Conservation (phyloP, 1,284 basidiomycete genomes). For the Cutaneotrichosporon sp. region DNA sequence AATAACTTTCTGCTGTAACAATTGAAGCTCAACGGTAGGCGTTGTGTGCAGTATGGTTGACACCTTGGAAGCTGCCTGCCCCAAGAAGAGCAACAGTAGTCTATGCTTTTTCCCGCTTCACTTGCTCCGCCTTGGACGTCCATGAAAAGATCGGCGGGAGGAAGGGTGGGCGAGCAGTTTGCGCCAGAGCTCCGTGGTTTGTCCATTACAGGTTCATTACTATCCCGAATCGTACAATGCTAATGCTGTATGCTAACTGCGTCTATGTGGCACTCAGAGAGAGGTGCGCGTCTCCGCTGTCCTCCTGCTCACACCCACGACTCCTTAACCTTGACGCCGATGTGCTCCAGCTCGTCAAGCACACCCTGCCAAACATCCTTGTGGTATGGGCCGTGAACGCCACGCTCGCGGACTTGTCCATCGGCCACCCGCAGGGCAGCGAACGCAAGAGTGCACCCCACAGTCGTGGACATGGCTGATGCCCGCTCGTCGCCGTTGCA, state of each 20-base stretch:
- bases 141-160: not conserved
- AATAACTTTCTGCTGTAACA: no score
- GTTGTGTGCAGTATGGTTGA: not conserved
- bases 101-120: no score
- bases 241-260: not conserved
- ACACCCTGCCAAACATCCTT: conserved; percentile 60
- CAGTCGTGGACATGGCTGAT: conserved; percentile 83
- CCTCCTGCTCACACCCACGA: conserved; percentile 40
- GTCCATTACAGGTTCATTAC: not conserved
- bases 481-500: conserved; percentile 62
- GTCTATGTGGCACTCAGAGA: no score
- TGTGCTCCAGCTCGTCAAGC: conserved; percentile 58
- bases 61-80: no score
- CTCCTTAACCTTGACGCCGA: conserved; percentile 67
- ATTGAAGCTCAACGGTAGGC: no score
- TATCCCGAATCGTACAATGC: not conserved
- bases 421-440: conserved; percentile 69
- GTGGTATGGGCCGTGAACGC: conserved; percentile 64
- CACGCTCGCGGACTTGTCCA: conserved; percentile 58
- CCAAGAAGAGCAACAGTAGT: no score
- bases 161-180: no score
- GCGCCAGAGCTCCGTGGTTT: not conserved
- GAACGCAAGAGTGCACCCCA: conserved; percentile 78
- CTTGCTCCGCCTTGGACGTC: no score
- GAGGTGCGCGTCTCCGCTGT: no score